Conservation (phyloP, 2,329 filamentous ascomycete species). For the Zymoseptoria tritici region DNA sequence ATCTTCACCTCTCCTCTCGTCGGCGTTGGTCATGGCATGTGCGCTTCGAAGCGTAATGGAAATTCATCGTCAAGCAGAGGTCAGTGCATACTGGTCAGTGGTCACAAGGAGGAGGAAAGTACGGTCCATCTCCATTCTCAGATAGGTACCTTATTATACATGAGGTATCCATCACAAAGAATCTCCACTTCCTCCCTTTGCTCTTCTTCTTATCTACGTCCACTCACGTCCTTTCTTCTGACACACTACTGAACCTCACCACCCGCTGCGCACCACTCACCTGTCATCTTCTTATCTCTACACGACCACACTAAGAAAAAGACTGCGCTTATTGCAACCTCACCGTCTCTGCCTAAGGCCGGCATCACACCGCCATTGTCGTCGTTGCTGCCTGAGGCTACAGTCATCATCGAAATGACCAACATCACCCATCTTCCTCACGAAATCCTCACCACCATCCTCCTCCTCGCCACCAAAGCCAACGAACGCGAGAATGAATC, state of each 20-base stretch:
- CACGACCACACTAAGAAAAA: not conserved
- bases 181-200: too few species aligned
- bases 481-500: constrained; percentile 42
- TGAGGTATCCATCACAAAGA: too few species aligned
- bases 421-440: constrained; percentile 44
- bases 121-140: too few species aligned
- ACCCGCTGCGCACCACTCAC: constrained; percentile 5
- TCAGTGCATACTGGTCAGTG: not conserved
- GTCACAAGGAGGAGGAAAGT: not conserved
- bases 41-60: not conserved
- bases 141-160: too few species aligned
- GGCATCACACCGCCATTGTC: constrained; percentile 5
- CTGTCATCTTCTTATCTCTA: constrained; percentile 2
- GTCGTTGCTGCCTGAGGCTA: not conserved
- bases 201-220: constrained; percentile 14
- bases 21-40: too few species aligned
- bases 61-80: not conserved
- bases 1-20: not conserved
- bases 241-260: constrained; percentile 6
- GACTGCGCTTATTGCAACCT: not conserved
- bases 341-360: not conserved
- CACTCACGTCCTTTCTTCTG: constrained; percentile 12
- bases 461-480: constrained; percentile 41
- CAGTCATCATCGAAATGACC: constrained; percentile 13
- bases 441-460: constrained; percentile 47